Percentiles rank a stretch among this genome's conserved stretches.
phyloP scores from a whole-genome alignment of 768 basidiomycete species.

The Lentinula boryana region DNA sequence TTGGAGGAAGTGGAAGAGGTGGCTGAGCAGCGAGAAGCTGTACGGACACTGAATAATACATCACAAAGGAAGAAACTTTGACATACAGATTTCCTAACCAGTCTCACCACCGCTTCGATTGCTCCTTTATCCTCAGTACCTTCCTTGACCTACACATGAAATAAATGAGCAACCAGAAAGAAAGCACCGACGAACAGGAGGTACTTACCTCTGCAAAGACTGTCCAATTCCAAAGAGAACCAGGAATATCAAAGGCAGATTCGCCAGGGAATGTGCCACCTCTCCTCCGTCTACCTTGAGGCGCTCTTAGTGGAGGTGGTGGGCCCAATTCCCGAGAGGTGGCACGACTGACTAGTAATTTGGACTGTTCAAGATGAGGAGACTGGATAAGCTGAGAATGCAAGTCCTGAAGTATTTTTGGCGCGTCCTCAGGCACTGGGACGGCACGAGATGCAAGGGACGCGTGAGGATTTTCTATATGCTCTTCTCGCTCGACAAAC shows the following conservation, averaged over 20 bases:
- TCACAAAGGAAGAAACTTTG: constrained; percentile 20
- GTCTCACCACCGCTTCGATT: constrained; percentile 67
- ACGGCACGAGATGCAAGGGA: constrained; percentile 22
- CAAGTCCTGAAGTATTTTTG: constrained; percentile 46
- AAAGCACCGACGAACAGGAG: background rate
- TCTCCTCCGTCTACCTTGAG: constrained; percentile 58
- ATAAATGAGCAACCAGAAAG: background rate
- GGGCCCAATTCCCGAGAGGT: constrained; percentile 34
- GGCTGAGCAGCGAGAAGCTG: constrained; percentile 57
- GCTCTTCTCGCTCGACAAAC: constrained; percentile 55
- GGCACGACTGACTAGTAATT: constrained; percentile 50
- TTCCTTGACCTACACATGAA: constrained; percentile 60
- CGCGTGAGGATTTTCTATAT: constrained; percentile 18
- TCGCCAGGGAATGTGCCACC: constrained; percentile 67
- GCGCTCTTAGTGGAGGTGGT: constrained; percentile 45
- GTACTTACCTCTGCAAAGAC: constrained; percentile 60
- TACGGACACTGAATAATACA: background rate
- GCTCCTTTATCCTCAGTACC: constrained; percentile 77
- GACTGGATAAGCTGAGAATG: constrained; percentile 52
- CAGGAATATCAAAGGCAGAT: constrained; percentile 42
- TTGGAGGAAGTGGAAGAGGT: constrained; percentile 56
- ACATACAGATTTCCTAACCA: constrained; percentile 60
- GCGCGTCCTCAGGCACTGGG: constrained; percentile 47
- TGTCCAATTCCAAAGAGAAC: constrained; percentile 73
- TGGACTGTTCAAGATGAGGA: constrained; percentile 62